Conservation (phyloP, 805 yeast genomes). For the Metschnikowia rubicola region DNA sequence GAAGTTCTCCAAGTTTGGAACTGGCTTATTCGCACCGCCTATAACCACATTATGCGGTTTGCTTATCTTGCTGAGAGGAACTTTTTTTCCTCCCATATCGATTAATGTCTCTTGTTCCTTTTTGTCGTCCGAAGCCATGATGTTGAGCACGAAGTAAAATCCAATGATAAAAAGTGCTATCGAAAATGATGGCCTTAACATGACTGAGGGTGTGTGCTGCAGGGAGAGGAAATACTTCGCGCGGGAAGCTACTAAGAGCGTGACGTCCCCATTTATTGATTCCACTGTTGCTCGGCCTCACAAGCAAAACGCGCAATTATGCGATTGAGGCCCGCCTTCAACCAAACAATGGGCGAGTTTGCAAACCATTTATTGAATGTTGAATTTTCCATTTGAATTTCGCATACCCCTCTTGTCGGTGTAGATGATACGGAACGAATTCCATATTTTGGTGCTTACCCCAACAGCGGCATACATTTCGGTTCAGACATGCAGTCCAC, state of each 20-base stretch:
- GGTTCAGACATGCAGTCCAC: no score
- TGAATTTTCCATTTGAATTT: no score
- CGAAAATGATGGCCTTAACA: slow-evolving; percentile 12
- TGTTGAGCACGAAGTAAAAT: slow-evolving; percentile 10
- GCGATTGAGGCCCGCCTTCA: neutral
- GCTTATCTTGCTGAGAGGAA: slow-evolving; percentile 35
- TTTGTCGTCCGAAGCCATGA: slow-evolving; percentile 11
- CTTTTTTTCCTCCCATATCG: slow-evolving; percentile 34
- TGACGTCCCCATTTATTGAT: slow-evolving; percentile 9
- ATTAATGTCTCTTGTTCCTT: slow-evolving; percentile 19
- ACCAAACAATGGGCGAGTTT: neutral
- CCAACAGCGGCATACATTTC: no score
- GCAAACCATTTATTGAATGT: no score
- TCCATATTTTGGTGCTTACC: no score
- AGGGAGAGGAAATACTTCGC: slow-evolving; percentile 7
- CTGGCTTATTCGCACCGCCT: slow-evolving; percentile 17
- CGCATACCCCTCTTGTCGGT: no score
- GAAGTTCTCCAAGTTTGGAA: slow-evolving; percentile 15
- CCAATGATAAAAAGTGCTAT: slow-evolving; percentile 7
- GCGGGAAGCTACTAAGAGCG: slow-evolving; percentile 7
- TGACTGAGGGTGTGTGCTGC: slow-evolving; percentile 9
- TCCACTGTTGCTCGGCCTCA: slow-evolving; percentile 1
- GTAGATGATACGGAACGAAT: no score
- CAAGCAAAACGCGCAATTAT: neutral
- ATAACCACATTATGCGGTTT: slow-evolving; percentile 34